Conservation (phyloP, 768 basidiomycete species). For the Aureoboletus auriporus region DNA sequence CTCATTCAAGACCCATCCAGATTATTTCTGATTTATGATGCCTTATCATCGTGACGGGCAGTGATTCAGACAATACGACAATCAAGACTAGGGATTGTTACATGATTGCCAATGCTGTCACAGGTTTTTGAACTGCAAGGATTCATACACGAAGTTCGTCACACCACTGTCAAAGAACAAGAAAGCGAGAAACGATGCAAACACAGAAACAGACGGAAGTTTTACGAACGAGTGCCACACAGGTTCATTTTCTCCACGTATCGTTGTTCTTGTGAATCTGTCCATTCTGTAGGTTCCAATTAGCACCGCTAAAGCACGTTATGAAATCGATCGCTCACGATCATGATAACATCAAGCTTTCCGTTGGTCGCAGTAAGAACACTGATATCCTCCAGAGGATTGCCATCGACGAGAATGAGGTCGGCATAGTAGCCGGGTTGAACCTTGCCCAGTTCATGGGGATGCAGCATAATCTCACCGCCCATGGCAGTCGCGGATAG, state of each 20-base stretch:
- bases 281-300: constrained; percentile 17
- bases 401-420: constrained; percentile 33
- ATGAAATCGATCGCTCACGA: constrained; percentile 19
- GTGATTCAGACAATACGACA: no score
- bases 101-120: no score
- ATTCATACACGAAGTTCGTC: no score
- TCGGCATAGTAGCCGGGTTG: constrained; percentile 36
- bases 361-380: constrained; percentile 27
- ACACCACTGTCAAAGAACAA: no score
- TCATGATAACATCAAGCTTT: constrained; percentile 33
- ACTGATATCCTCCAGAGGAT: constrained; percentile 34
- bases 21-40: no score
- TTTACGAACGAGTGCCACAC: no score
- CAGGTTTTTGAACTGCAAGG: no score
- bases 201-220: no score
- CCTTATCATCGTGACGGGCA: no score
- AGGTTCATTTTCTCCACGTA: not conserved
- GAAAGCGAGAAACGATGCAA: no score
- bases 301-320: not conserved
- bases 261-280: constrained; percentile 20
- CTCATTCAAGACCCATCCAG: no score
- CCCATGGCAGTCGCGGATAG: constrained; percentile 33
- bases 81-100: no score
- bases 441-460: constrained; percentile 35
- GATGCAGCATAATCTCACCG: constrained; percentile 34